A percentile compares a stretch with the other conserved stretches of the same genome.
phyloP scores from a whole-genome alignment of 345 rosid species.

The Lumnitzera littorea region DNA sequence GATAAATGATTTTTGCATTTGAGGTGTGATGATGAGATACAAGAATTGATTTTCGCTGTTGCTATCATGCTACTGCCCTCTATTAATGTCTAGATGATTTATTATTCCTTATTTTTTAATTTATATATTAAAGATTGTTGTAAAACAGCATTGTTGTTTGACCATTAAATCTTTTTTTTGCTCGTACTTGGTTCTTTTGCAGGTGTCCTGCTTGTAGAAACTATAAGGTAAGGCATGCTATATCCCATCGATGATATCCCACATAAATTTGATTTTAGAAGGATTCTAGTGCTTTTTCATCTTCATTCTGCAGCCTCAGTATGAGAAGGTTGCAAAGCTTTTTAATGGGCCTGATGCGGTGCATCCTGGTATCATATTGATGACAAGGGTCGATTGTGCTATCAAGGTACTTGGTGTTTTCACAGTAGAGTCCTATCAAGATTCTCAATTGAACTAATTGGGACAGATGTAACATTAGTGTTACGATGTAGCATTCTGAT shows the following conservation, averaged over 20 bases:
- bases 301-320: conserved; percentile 64
- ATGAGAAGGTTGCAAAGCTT: conserved; percentile 91
- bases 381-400: conserved; percentile 96
- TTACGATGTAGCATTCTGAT: too few species aligned
- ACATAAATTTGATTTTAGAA: conserved; percentile 6
- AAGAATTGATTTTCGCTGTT: background rate
- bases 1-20: background rate
- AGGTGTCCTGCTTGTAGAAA: conserved; percentile 99
- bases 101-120: background rate
- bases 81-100: background rate
- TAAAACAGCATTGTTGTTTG: background rate
- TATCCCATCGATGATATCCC: conserved; percentile 6
- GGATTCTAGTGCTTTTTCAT: conserved; percentile 5
- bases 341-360: conserved; percentile 82
- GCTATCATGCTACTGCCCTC: background rate
- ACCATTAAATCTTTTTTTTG: conserved; percentile 11
- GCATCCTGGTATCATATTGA: conserved; percentile 74
- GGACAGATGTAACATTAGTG: too few species aligned
- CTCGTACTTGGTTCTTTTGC: conserved; percentile 19
- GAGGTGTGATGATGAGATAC: background rate
- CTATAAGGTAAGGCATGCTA: conserved; percentile 64
- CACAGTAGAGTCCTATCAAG: too few species aligned
- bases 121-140: too few species aligned
- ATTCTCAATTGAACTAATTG: too few species aligned
- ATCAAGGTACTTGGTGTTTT: conserved; percentile 42